phyloP scores from a whole-genome alignment of 2,329 filamentous ascomycete species.

The Neonectria punicea region DNA sequence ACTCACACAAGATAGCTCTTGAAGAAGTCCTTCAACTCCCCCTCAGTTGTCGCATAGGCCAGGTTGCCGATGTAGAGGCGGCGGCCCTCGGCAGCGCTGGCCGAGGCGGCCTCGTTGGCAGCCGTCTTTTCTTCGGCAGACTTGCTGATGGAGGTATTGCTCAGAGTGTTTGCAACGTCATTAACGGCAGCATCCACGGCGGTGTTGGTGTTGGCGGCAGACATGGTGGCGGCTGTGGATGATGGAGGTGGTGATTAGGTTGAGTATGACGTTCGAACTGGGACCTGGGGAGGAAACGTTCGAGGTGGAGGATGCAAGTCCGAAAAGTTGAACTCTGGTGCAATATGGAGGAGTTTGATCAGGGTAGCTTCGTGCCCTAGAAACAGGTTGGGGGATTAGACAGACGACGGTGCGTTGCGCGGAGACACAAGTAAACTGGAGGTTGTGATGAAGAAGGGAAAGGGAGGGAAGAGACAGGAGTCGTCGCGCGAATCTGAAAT shows the following conservation, averaged over 20 bases:
- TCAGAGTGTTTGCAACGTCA: conserved; percentile 79
- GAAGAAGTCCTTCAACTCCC: conserved; percentile 99
- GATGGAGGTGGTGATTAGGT: conserved; percentile 54
- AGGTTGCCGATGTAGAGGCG: conserved; percentile 99
- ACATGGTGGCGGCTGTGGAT: conserved; percentile 75
- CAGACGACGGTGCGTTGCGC: conserved; percentile 60
- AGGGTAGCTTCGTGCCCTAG: conserved; percentile 96
- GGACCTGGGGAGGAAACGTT: conserved; percentile 56
- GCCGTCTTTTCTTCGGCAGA: conserved; percentile 66
- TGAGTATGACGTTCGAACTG: conserved; percentile 59
- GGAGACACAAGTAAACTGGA: conserved; percentile 58
- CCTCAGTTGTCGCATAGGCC: conserved; percentile 99
- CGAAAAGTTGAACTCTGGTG: conserved; percentile 73
- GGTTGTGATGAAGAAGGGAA: conserved; percentile 55
- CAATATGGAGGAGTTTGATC: conserved; percentile 66
- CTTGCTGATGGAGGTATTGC: conserved; percentile 74
- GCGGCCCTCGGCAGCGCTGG: conserved; percentile 98
- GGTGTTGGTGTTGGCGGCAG: conserved; percentile 62
- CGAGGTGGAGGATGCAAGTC: conserved; percentile 53
- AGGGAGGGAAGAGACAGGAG: conserved; percentile 44
- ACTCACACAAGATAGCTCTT: conserved; percentile 99
- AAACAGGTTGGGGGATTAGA: conserved; percentile 56
- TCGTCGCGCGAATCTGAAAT: conserved; percentile 53
- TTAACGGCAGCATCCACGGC: conserved; percentile 74
- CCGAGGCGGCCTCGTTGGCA: conserved; percentile 90